Evolutionary conservation across 2,329 filamentous ascomycete genomes (phyloP), one percentile per base, ranked within the genome.

Genomic region (Sordariomycetes sp.): DNA sequence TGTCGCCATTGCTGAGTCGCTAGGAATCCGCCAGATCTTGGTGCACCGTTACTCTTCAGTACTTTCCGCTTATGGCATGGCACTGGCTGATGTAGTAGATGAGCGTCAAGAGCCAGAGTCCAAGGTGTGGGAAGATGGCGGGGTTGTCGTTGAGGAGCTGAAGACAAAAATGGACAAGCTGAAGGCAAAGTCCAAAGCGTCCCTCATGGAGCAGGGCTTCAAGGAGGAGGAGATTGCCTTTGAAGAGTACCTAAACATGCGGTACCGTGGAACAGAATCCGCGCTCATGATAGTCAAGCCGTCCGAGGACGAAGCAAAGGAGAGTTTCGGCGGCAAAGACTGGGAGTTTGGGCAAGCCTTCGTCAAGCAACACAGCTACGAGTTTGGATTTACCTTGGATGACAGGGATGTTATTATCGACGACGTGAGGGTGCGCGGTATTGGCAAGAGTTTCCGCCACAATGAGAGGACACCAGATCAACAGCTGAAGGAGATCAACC

Each of bases 241-340:
- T 48, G 87, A 94, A 53, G 84, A 94, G 51, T 95, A 94, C 49
- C 73, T 96, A 37, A 94, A 95, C 53, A 87, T 95, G 80, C 70
- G 88, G 37, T 94, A 94, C 49, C 75, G 86, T 23, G 87, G 87
- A 9, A 94, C 87, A 0, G 87, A 94, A 52, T 93, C 86, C 7
- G 85, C 87, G 1, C 68, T 94, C 27, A 95, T 94, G 87, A 76
- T 94, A 31, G 62, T 92, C 42, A 86, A 82, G 55, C 86, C 87
- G 0, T 70, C 58, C 3, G 59, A 69, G 24, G 71, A 77, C 33
- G 79, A 85, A 37, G 68, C 68, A 0, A 60, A 75, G 39, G 67
- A 70, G 25, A 62, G 70, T 11, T 82, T 72, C 42, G 64, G 56
- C 17, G 78, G 75, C 6, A 75, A 84, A 17, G 72, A 80, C 8